phyloP scores from a whole-genome alignment of 495 filamentous ascomycete species.

The Podospora tetraspora region DNA sequence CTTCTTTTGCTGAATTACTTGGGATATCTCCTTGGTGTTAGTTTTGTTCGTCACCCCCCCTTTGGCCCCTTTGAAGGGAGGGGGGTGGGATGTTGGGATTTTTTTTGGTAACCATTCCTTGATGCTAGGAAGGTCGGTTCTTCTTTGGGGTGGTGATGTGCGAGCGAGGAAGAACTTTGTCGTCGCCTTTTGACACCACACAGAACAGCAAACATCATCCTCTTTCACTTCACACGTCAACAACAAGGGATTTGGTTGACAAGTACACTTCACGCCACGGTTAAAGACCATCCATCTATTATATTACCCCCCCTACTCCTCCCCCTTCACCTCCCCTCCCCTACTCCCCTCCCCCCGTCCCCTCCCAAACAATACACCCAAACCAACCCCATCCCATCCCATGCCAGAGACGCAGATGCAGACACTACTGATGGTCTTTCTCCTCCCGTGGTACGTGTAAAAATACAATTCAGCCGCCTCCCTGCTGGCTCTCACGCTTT shows the following conservation, averaged over 20 bases:
- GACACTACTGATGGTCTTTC: background rate
- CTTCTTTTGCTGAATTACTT: too few relatives aligned
- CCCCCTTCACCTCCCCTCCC: background rate
- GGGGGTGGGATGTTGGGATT: too few relatives aligned
- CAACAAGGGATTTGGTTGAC: background rate
- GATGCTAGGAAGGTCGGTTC: too few relatives aligned
- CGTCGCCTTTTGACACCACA: background rate
- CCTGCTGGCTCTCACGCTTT: background rate
- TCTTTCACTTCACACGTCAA: background rate
- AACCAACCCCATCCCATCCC: background rate
- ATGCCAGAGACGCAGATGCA: background rate
- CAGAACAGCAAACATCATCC: background rate
- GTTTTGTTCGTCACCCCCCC: too few relatives aligned
- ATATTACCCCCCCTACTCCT: background rate
- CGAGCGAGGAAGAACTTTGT: background rate
- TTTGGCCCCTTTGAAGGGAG: too few relatives aligned
- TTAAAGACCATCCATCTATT: background rate
- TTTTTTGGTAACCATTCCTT: too few relatives aligned
- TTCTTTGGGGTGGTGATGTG: too few relatives aligned
- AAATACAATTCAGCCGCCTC: background rate
- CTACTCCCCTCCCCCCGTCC: background rate
- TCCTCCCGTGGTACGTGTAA: background rate
- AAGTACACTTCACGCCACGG: background rate
- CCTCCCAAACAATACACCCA: background rate
- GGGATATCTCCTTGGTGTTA: too few relatives aligned